Evolutionary conservation across 805 yeast genomes (phyloP), one percentile per base, ranked within the genome.

Genomic region (Vanderwaltozyma tropicalis): DNA sequence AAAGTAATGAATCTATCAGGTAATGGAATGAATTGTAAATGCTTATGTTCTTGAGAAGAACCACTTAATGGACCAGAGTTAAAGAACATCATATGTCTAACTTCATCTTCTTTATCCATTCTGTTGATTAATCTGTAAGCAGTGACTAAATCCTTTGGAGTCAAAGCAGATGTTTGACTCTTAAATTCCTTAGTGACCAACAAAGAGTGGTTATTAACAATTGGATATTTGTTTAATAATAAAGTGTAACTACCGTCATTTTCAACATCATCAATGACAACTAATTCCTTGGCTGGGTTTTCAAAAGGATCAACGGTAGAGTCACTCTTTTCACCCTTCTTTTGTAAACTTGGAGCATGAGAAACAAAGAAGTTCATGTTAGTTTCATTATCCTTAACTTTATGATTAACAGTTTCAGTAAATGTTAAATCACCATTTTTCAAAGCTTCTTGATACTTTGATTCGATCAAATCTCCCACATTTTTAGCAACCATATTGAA

Each of bases 21-120:
- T 32, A 83, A 65, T 31, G 76, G 68, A 70, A 89, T 66, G 60
- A 88, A 78, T 62, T 92, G 98, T 44, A 92, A 61, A 61, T 89
- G 98, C 55, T 85, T 86, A 63, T 89, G 98, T 32, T 83, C 80
- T 52, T 87, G 92, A 0, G 96, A 86, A 15, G 95, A 94, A 2
- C 97, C 98, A 44, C 92, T 76, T 48, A 76, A 70, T 15, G 78
- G 76, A 12, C 98, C 98, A 53, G 86, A 78, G 59, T 89, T 89
- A 69, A 76, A 89, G 59, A 89, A 89, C 0, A 87, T 88, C 57
- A 88, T 67, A 68, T 83, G 79, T 40, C 72, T 68, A 21, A 59
- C 64, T 17, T 56, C 62, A 15, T 36, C 34, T 21, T 43, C 43
- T 44, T 57, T 39, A 49, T 75, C 74, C 37, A 81, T 62, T 17